Evolutionary conservation across 192 early-diverging fungal genomes (phyloP).

Genomic region (Jimgerdemannia lactiflua): DNA sequence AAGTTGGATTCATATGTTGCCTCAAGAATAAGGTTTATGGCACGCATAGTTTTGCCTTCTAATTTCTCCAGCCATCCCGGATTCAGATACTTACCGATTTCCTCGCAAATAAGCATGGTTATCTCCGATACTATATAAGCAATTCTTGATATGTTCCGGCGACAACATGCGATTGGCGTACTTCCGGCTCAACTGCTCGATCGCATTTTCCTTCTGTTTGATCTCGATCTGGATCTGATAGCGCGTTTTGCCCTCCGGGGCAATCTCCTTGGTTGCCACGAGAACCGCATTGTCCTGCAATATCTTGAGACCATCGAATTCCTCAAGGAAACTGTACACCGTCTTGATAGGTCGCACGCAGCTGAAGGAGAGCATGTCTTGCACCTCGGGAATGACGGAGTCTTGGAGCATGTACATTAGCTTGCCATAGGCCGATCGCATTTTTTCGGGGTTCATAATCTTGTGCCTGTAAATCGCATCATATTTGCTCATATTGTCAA

Average conservation of each 20-base stretch:
- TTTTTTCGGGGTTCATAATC: conserved; percentile 96
- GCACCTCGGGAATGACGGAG: conserved; percentile 65
- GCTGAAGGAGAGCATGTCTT: conserved; percentile 76
- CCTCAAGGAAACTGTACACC: conserved; percentile 75
- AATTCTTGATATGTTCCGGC: conserved; percentile 72
- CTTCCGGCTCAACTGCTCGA: conserved; percentile 80
- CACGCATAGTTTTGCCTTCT: not conserved
- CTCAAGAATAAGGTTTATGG: not conserved
- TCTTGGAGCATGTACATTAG: conserved; percentile 87
- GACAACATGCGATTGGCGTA: conserved; percentile 63
- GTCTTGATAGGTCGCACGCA: conserved; percentile 88
- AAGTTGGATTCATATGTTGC: not conserved
- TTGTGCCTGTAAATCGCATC: conserved; percentile 49
- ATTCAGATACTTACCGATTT: conserved; percentile 50
- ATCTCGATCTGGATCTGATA: conserved; percentile 80
- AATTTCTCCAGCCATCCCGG: not conserved
- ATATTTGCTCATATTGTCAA: no score
- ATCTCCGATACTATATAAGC: conserved; percentile 97
- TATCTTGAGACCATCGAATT: conserved; percentile 58
- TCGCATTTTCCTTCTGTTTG: conserved; percentile 86
- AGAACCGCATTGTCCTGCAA: conserved; percentile 80
- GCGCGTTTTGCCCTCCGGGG: conserved; percentile 61
- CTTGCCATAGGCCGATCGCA: conserved; percentile 95
- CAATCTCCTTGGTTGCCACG: conserved; percentile 71
- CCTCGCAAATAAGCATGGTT: conserved; percentile 92